A percentile compares a stretch with the other conserved stretches of the same genome.
These are phyloP conservation scores for Cyberlindnera sargentensis DNA, from an alignment of 805 yeast genomes.

Conservation along the genomic window DNA sequence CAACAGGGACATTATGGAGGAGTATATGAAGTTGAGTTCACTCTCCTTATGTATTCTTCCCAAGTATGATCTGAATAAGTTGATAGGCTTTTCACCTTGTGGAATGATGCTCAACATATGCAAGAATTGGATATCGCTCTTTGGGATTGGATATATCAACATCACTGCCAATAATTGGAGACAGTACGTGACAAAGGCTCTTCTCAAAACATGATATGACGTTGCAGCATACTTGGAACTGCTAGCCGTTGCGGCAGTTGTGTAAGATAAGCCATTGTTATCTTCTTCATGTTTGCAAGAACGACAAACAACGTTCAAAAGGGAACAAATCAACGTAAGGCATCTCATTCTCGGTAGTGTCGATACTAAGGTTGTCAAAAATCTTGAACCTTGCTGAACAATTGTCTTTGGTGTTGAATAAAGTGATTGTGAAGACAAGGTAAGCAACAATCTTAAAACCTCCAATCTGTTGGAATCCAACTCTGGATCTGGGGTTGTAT, in stretches of 20 bases:
- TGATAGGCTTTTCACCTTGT: constrained; percentile 30
- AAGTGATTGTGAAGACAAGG: constrained; percentile 54
- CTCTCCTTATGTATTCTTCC: constrained; percentile 46
- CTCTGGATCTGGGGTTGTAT: constrained; percentile 29
- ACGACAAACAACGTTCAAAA: constrained; percentile 57
- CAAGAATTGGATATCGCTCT: constrained; percentile 32
- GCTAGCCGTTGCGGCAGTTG: constrained; percentile 10
- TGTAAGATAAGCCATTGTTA: constrained; percentile 40
- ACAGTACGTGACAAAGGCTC: constrained; percentile 43
- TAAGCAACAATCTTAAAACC: constrained; percentile 51
- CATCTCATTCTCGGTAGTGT: constrained; percentile 41
- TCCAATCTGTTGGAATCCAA: constrained; percentile 64
- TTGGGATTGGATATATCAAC: constrained; percentile 59
- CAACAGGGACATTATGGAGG: constrained; percentile 41
- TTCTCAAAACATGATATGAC: constrained; percentile 31
- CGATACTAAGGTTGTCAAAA: constrained; percentile 47
- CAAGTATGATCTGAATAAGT: constrained; percentile 43
- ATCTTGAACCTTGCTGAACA: constrained; percentile 51
- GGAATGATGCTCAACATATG: constrained; percentile 25
- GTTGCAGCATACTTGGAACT: constrained; percentile 18
- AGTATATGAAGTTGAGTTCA: constrained; percentile 45
- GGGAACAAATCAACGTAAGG: constrained; percentile 55
- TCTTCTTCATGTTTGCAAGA: constrained; percentile 33
- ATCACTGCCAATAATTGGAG: constrained; percentile 56
- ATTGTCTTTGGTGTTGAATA: constrained; percentile 40